These are phyloP conservation scores for Leccinum angustisporum DNA, from an alignment of 1,284 basidiomycete species.

Conservation along the genomic window DNA sequence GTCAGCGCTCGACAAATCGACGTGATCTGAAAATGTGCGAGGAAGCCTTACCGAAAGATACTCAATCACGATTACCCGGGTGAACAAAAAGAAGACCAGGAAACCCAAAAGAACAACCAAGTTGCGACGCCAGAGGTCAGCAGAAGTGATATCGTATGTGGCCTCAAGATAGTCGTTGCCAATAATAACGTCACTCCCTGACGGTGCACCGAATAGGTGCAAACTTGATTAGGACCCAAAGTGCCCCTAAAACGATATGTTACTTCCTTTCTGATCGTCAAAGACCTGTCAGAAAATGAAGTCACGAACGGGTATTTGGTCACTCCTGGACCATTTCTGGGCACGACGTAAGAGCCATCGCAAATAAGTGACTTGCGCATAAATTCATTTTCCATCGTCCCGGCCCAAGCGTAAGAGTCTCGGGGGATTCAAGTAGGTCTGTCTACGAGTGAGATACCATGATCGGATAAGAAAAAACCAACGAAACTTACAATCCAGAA, in stretches of 20 bases:
- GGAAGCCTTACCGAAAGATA: slow-evolving; percentile 53
- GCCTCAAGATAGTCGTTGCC: slow-evolving; percentile 62
- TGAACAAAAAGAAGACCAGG: slow-evolving; percentile 65
- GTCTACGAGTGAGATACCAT: slow-evolving; percentile 8
- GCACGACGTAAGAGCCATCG: slow-evolving; percentile 68
- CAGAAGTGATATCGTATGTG: slow-evolving; percentile 49
- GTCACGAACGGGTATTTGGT: slow-evolving; percentile 63
- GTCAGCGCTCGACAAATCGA: background rate
- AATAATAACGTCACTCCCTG: slow-evolving; percentile 48
- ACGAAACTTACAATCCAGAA: slow-evolving; percentile 69
- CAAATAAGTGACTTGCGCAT: slow-evolving; percentile 67
- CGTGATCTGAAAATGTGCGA: background rate
- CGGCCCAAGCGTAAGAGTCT: slow-evolving; percentile 77
- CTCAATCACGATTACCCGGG: slow-evolving; percentile 62
- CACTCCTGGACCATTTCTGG: slow-evolving; percentile 64
- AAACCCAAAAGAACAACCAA: slow-evolving; percentile 60
- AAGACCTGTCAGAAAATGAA: background rate
- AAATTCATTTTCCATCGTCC: slow-evolving; percentile 84
- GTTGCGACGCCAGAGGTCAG: slow-evolving; percentile 62
- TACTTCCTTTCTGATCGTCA: background rate
- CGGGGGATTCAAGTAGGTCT: slow-evolving; percentile 78
- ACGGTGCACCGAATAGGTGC: slow-evolving; percentile 58
- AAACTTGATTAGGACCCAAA: slow-evolving; percentile 66
- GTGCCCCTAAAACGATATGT: slow-evolving; percentile 34
- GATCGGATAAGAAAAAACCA: background rate